Conservation (phyloP, 345 rosid species). For the Gossypium bickii region DNA sequence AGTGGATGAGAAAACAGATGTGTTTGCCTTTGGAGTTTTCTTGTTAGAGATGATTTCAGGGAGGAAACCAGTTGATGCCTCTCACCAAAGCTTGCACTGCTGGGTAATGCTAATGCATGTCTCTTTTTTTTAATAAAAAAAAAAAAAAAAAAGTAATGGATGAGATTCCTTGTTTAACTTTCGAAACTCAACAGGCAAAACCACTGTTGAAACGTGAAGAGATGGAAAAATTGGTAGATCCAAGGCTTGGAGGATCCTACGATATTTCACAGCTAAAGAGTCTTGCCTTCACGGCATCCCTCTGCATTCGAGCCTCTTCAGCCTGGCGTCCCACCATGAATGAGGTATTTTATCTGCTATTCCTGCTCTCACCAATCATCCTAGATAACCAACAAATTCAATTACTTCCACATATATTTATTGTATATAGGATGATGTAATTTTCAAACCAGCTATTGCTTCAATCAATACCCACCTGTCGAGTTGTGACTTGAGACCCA, state of each 20-base stretch:
- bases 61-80: conserved; percentile 81
- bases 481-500: not conserved
- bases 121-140: not conserved
- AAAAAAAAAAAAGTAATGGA: not conserved
- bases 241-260: conserved; percentile 63
- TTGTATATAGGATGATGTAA: not conserved
- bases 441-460: not conserved
- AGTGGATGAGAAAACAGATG: conserved; percentile 98
- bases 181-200: conserved; percentile 52
- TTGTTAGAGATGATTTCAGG: conserved; percentile 85
- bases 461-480: not conserved
- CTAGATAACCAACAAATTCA: conserved; percentile 8
- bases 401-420: not conserved
- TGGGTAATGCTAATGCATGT: conserved; percentile 51
- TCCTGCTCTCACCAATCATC: not conserved
- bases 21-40: conserved; percentile 94
- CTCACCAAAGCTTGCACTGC: conserved; percentile 87
- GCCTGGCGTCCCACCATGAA: conserved; percentile 84
- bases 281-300: conserved; percentile 81
- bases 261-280: conserved; percentile 52
- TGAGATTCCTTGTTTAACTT: not conserved
- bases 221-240: conserved; percentile 68
- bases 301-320: conserved; percentile 80
- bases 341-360: conserved; percentile 46
- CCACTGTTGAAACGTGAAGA: conserved; percentile 64